phyloP scores from a whole-genome alignment of 2,329 filamentous ascomycete species.

The Stagonosporopsis tanaceti region DNA sequence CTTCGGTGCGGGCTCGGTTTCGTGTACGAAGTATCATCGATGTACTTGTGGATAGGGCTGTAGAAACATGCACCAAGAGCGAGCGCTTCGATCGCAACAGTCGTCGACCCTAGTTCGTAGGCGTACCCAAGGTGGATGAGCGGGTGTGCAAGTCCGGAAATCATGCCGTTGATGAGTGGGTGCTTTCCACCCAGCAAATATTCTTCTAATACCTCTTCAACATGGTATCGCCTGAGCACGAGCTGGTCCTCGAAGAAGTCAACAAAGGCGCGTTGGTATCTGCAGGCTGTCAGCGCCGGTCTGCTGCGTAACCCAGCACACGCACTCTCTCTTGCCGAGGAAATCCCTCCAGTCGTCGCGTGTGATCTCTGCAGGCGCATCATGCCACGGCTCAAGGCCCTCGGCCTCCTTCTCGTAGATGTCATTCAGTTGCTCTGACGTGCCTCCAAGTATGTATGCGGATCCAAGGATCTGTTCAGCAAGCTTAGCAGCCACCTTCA shows the following conservation, averaged over 20 bases:
- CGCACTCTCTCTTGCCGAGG: constrained; percentile 73
- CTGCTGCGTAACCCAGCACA: background rate
- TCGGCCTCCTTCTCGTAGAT: constrained; percentile 82
- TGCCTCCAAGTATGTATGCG: constrained; percentile 84
- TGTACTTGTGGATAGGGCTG: constrained; percentile 64
- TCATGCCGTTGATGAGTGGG: constrained; percentile 81
- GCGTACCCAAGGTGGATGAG: constrained; percentile 97
- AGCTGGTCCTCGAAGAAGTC: constrained; percentile 96
- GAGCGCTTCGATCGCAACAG: constrained; percentile 88
- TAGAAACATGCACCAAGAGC: constrained; percentile 70
- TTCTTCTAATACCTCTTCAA: constrained; percentile 77
- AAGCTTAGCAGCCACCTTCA: constrained; percentile 42
- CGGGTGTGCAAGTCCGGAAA: constrained; percentile 83
- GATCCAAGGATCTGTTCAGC: constrained; percentile 72
- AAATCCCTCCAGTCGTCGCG: constrained; percentile 87
- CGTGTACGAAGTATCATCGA: constrained; percentile 78
- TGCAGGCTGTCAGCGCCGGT: constrained; percentile 38
- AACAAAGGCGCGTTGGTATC: constrained; percentile 87
- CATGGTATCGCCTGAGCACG: constrained; percentile 79
- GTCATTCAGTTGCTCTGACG: constrained; percentile 73
- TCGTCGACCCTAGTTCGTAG: constrained; percentile 84
- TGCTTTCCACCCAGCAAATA: constrained; percentile 78
- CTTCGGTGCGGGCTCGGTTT: constrained; percentile 63
- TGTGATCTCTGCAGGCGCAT: constrained; percentile 84
- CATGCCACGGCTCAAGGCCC: constrained; percentile 78